Percentiles rank a stretch among this genome's conserved stretches.
Conservation (phyloP, 169 alveolate species). For the Cryptosporidium bovis region DNA sequence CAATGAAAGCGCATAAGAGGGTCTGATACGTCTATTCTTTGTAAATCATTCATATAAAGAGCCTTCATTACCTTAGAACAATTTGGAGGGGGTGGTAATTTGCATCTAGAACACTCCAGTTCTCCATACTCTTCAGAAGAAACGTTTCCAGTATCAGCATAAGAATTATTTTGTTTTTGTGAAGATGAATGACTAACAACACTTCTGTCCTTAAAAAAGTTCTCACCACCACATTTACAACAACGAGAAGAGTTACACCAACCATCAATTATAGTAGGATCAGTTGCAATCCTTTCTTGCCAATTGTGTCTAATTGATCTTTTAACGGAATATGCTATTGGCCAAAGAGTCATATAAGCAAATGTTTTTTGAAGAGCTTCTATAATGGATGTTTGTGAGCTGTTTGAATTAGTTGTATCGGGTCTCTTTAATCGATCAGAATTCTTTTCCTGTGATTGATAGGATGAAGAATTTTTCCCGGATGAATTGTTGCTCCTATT, state of each 20-base stretch:
- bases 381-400: conserved; percentile 74
- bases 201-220: neutral
- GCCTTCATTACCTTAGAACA: conserved; percentile 79
- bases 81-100: conserved; percentile 81
- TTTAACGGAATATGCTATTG: conserved; percentile 79
- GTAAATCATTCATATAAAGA: conserved; percentile 85
- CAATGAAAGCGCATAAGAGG: conserved; percentile 84
- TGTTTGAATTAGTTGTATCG: conserved; percentile 1
- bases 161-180: neutral
- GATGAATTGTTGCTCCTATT: neutral
- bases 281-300: conserved; percentile 64
- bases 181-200: neutral
- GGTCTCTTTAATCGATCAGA: conserved; percentile 35
- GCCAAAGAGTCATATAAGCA: conserved; percentile 88
- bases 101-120: conserved; percentile 34
- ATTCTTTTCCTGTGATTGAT: neutral
- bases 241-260: conserved; percentile 70
- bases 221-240: conserved; percentile 77
- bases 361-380: conserved; percentile 86
- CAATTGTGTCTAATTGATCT: conserved; percentile 62
- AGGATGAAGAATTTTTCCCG: too few relatives aligned
- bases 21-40: conserved; percentile 82
- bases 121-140: neutral
- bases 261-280: conserved; percentile 34
- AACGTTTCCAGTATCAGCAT: neutral